A percentile compares a stretch with the other conserved stretches of the same genome.
These are phyloP conservation scores for Cutaneotrichosporon dermatis DNA, from an alignment of 1,284 basidiomycete genomes.

Conservation along the genomic window DNA sequence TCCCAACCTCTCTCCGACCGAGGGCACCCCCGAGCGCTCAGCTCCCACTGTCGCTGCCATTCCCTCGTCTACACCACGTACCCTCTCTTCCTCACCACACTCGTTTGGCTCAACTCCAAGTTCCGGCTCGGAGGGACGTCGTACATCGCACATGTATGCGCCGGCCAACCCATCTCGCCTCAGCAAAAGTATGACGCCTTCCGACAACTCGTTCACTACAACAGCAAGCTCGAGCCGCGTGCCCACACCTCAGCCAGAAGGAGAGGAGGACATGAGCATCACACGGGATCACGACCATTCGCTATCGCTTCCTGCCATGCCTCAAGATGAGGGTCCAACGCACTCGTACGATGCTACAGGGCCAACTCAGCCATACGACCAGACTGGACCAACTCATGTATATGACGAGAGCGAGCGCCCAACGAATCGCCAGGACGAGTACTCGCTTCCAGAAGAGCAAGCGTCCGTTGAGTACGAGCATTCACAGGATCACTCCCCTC, in stretches of 20 bases:
- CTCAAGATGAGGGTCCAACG: neutral
- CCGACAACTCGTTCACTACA: conserved; percentile 26
- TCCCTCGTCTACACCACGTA: neutral
- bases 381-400: neutral
- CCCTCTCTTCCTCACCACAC: neutral
- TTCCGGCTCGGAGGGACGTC: conserved; percentile 14
- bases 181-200: conserved; percentile 46
- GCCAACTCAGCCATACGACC: neutral
- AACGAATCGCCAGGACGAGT: neutral
- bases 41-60: neutral
- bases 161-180: conserved; percentile 43
- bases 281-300: conserved; percentile 2
- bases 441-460: neutral
- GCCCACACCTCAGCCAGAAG: conserved; percentile 1
- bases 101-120: conserved; percentile 4
- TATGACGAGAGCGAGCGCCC: neutral
- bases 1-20: neutral
- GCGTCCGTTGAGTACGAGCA: neutral
- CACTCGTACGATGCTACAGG: neutral
- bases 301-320: neutral
- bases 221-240: conserved; percentile 5
- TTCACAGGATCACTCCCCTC: neutral
- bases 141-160: conserved; percentile 43
- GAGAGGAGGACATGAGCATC: conserved; percentile 5
- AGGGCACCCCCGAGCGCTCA: neutral